Evolutionary conservation across 2,329 filamentous ascomycete genomes (phyloP), one percentile per base, ranked within the genome.

Genomic region (Paraphoma chrysanthemicola): DNA sequence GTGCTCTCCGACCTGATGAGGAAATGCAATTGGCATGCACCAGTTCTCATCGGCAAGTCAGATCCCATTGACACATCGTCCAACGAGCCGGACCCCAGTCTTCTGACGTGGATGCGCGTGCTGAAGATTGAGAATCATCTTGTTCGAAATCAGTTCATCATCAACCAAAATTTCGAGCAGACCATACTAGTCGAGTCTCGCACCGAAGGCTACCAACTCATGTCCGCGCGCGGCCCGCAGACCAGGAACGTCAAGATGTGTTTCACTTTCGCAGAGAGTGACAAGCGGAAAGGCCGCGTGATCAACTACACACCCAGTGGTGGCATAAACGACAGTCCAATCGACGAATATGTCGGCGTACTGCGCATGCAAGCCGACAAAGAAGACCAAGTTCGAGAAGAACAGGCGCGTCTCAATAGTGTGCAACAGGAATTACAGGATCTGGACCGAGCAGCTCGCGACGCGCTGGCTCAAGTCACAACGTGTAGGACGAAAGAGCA

Each of bases 161-260:
- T 98, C 72, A 89, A 88, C 59, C 85, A 92, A 65, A 79, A 80
- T 6, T 92, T 97, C 50, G 95, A 99, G 59, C 93, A 97, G 74
- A 87, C 89, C 7, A 86, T 97, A 6, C 81, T 99, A 0, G 87
- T 97, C 51, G 82, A 88, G 53, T 82, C 89, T 30, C 82, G 90
- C 29, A 76, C 82, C 1, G 85, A 91, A 53, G 95, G 89, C 1
- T 82, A 89, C 43, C 78, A 82, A 4, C 84, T 91, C 44, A 91
- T 97, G 84, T 86, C 90, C 57, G 82, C 83, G 51, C 82, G 81
- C 18, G 79, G 63, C 8, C 42, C 57, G 6, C 41, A 79, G 41
- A 80, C 80, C n/a, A 82, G 78, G 12, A 94, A 97, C 61, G 91
- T 94, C 10, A 85, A 81, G 51, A 85, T 87, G 54, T 94, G 91